A percentile compares a stretch with the other conserved stretches of the same genome.
Conservation (phyloP, 495 filamentous ascomycete species). For the Penicillium psychrofluorescens region DNA sequence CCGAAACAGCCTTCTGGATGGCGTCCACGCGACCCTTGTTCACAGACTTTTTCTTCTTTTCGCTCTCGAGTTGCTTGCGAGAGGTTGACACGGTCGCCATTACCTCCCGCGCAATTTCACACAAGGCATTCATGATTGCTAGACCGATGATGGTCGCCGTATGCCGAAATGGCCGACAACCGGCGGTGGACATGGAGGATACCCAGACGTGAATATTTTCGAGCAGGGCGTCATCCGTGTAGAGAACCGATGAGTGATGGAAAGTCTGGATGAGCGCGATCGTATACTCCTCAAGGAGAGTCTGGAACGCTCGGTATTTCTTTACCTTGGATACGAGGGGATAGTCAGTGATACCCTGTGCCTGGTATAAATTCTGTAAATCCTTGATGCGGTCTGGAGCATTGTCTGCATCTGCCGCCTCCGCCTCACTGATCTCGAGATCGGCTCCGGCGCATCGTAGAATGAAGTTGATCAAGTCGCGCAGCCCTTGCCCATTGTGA, state of each 20-base stretch:
- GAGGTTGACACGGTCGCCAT: constrained; percentile 65
- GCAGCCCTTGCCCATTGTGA: constrained; percentile 59
- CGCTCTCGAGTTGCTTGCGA: constrained; percentile 70
- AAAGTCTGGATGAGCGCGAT: constrained; percentile 62
- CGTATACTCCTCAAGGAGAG: constrained; percentile 71
- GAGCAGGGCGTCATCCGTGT: constrained; percentile 64
- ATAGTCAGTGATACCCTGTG: constrained; percentile 78
- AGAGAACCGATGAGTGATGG: constrained; percentile 67
- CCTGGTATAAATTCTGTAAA: constrained; percentile 72
- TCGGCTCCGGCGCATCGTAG: constrained; percentile 76
- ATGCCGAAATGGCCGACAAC: constrained; percentile 82
- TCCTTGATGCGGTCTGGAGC: constrained; percentile 61
- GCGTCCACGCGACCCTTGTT: constrained; percentile 67
- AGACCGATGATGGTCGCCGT: constrained; percentile 79
- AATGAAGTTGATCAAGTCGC: constrained; percentile 83
- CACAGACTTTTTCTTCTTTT: constrained; percentile 66
- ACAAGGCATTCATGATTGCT: constrained; percentile 64
- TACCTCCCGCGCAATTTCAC: constrained; percentile 52
- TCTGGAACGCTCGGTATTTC: constrained; percentile 63
- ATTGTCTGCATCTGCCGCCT: constrained; percentile 82
- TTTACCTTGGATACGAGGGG: constrained; percentile 81
- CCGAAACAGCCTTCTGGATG: constrained; percentile 59
- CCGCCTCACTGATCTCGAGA: constrained; percentile 61
- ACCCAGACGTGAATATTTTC: constrained; percentile 86
- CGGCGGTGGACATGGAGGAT: constrained; percentile 73